Conservation (phyloP, 176 grass and related monocot species). For the Lolium rigidum region DNA sequence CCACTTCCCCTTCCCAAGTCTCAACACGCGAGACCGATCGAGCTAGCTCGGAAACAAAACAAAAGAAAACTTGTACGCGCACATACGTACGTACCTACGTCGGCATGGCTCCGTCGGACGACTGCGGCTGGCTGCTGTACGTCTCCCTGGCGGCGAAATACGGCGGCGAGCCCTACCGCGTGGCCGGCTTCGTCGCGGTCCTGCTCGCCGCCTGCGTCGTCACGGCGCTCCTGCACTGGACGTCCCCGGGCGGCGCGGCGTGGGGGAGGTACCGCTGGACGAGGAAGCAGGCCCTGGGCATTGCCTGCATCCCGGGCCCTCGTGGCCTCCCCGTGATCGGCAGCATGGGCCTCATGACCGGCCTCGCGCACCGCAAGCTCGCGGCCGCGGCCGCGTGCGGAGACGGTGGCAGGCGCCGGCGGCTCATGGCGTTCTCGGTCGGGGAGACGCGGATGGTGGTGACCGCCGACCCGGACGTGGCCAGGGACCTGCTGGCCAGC, state of each 20-base stretch:
- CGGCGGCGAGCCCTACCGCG: conserved; percentile 44
- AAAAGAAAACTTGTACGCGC: neutral
- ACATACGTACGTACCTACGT: neutral
- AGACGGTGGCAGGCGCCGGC: conserved; percentile 13
- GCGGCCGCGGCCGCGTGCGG: conserved; percentile 22
- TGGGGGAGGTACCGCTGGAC: conserved; percentile 80
- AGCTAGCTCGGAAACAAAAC: neutral
- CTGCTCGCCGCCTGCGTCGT: conserved; percentile 24
- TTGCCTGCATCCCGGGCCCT: conserved; percentile 53
- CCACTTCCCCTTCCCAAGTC: conserved; percentile 1
- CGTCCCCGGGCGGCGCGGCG: conserved; percentile 63
- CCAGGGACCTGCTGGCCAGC: conserved; percentile 66
- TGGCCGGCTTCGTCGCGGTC: conserved; percentile 24
- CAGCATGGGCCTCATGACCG: conserved; percentile 72
- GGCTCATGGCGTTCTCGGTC: conserved; percentile 77
- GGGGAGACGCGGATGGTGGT: conserved; percentile 68
- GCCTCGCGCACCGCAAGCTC: conserved; percentile 83
- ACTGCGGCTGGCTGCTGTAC: conserved; percentile 63
- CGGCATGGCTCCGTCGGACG: conserved; percentile 50
- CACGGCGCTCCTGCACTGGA: conserved; percentile 68
- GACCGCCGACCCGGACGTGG: conserved; percentile 71
- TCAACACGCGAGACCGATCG: neutral
- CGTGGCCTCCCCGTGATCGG: conserved; percentile 65
- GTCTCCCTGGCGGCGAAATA: conserved; percentile 72
- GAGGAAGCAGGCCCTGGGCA: neutral